A percentile compares a stretch with the other conserved stretches of the same genome.
These are phyloP conservation scores for Oryza meridionalis DNA, from an alignment of 176 grass and related monocot genomes.

Conservation along the genomic window DNA sequence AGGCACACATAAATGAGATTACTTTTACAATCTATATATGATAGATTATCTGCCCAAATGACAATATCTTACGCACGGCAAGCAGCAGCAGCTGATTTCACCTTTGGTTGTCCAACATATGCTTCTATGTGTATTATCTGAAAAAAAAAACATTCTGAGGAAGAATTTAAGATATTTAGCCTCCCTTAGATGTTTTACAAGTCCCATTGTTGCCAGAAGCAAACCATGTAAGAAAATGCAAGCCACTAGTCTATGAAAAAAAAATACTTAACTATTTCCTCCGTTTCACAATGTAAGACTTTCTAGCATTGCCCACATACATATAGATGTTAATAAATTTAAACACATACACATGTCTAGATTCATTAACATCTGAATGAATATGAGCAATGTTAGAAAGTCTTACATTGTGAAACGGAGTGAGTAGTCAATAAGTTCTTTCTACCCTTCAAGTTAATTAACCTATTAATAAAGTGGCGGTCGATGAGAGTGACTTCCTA, in stretches of 20 bases:
- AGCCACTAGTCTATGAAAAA: background rate
- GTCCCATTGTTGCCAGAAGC: background rate
- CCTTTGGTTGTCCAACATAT: slow-evolving; percentile 77
- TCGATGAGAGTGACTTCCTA: too few species aligned
- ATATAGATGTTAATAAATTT: too few species aligned
- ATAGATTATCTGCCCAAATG: slow-evolving; percentile 1
- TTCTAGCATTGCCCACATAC: too few species aligned
- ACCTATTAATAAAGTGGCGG: background rate
- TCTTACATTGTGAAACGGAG: too few species aligned
- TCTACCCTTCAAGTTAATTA: background rate
- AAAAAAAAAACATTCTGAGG: background rate
- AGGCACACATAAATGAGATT: background rate
- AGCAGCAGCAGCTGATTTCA: slow-evolving; percentile 82
- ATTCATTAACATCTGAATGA: too few species aligned
- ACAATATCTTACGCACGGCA: slow-evolving; percentile 80
- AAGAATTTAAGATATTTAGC: too few species aligned
- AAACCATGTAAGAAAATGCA: background rate
- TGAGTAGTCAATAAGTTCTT: background rate
- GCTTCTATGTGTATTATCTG: slow-evolving; percentile 91
- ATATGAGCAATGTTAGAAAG: too few species aligned
- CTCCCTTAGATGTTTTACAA: background rate
- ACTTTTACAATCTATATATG: background rate
- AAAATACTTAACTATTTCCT: background rate
- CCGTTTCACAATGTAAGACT: too few species aligned
- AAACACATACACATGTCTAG: too few species aligned